Conservation (phyloP, 768 basidiomycete genomes). For the Lenzites betulinus region DNA sequence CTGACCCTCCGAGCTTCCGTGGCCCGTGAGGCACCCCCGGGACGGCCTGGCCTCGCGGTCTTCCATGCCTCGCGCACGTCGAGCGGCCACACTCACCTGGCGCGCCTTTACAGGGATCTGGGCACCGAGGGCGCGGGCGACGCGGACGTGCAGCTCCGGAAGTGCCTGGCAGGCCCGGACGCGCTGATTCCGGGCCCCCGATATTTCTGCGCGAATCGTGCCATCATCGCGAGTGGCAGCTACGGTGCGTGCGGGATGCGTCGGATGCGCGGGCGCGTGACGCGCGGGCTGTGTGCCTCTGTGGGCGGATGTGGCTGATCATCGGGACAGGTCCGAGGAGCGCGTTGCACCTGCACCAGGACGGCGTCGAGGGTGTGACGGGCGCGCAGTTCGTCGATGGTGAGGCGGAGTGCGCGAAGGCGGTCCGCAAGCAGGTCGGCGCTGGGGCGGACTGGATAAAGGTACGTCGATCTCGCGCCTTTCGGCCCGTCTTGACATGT, state of each 20-base stretch:
- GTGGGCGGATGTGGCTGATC: background rate
- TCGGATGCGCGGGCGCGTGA: background rate
- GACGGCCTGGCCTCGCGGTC: background rate
- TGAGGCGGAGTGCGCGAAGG: slow-evolving; percentile 52
- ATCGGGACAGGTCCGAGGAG: slow-evolving; percentile 52
- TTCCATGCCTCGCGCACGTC: too few species aligned
- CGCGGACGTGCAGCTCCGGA: slow-evolving; percentile 58
- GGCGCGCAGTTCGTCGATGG: slow-evolving; percentile 65
- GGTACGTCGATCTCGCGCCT: slow-evolving; percentile 33
- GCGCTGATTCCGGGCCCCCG: slow-evolving; percentile 60
- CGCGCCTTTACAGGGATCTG: slow-evolving; percentile 28
- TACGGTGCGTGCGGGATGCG: slow-evolving; percentile 46
- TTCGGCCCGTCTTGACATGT: background rate
- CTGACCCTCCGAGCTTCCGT: background rate
- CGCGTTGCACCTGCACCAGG: slow-evolving; percentile 42
- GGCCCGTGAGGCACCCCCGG: background rate
- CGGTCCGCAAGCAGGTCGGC: slow-evolving; percentile 61
- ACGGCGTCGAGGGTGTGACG: slow-evolving; percentile 57
- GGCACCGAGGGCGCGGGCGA: slow-evolving; percentile 71
- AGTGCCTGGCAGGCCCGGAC: slow-evolving; percentile 50
- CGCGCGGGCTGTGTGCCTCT: background rate
- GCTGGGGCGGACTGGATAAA: slow-evolving; percentile 62
- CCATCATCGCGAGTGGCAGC: slow-evolving; percentile 60
- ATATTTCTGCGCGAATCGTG: slow-evolving; percentile 61
- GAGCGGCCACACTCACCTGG: background rate